Percentiles rank a stretch among this genome's conserved stretches.
Evolutionary conservation across 2,329 filamentous ascomycete species (phyloP).

Genomic region (Diaporthe helianthi): DNA sequence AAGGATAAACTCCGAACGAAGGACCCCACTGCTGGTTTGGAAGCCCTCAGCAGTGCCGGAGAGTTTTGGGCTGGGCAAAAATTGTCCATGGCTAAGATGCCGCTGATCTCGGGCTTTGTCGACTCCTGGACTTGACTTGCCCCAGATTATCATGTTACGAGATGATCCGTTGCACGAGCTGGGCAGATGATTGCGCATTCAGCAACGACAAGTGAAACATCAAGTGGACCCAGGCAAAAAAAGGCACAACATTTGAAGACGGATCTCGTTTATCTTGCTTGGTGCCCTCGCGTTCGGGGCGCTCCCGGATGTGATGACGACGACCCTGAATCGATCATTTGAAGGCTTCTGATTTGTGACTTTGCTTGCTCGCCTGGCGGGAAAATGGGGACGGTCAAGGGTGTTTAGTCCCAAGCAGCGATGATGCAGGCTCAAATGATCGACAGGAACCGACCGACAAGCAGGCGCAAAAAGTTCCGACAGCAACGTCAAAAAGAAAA

Average conservation of each 20-base stretch:
- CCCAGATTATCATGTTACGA: neutral
- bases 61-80: neutral
- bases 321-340: slow-evolving; percentile 1
- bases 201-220: slow-evolving; percentile 10
- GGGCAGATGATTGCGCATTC: neutral
- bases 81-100: neutral
- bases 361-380: neutral
- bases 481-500: neutral
- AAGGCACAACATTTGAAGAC: neutral
- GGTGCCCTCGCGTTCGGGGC: slow-evolving; percentile 9
- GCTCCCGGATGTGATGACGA: neutral
- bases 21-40: neutral
- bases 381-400: slow-evolving; percentile 6
- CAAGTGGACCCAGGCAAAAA: slow-evolving; percentile 4
- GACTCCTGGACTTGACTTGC: neutral
- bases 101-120: neutral
- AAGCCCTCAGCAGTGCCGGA: neutral
- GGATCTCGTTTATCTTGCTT: slow-evolving; percentile 9
- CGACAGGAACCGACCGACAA: slow-evolving; percentile 5
- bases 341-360: slow-evolving; percentile 9
- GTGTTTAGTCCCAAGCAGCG: neutral
- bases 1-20: slow-evolving; percentile 7
- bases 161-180: neutral
- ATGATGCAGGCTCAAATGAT: neutral
- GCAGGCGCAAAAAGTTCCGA: neutral